phyloP scores from a whole-genome alignment of 441 rosid genomes.

The Hypseocharis bilobata region DNA sequence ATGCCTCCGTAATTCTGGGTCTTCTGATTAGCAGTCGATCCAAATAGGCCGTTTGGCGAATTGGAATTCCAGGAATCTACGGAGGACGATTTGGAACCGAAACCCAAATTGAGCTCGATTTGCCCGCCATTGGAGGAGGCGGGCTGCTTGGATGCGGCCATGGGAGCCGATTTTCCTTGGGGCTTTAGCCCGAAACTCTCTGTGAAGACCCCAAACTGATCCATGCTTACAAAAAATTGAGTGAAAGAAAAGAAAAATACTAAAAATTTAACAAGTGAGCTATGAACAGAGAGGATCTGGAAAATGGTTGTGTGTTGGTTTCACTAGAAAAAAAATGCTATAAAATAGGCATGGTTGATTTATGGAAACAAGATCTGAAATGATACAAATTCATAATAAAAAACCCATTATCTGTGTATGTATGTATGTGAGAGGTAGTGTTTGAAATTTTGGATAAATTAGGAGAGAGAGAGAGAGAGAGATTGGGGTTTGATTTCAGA shows the following conservation, averaged over 20 bases:
- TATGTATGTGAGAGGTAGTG: no score
- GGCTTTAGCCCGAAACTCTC: slow-evolving; percentile 72
- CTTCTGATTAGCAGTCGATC: slow-evolving; percentile 21
- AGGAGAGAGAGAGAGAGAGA: no score
- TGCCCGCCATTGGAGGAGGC: slow-evolving; percentile 15
- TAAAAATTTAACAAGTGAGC: no score
- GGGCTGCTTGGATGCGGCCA: slow-evolving; percentile 52
- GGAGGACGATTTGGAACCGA: slow-evolving; percentile 23
- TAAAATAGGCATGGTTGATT: background rate
- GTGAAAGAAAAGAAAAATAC: no score
- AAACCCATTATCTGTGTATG: background rate
- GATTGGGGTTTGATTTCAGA: background rate
- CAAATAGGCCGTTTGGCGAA: slow-evolving; percentile 26
- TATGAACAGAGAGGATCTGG: background rate
- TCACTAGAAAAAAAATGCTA: background rate
- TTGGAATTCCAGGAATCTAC: slow-evolving; percentile 28
- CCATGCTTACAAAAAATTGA: slow-evolving; percentile 34
- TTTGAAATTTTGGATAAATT: no score
- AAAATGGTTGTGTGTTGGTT: no score
- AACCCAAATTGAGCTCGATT: slow-evolving; percentile 19
- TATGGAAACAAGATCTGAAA: background rate
- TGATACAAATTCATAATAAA: background rate
- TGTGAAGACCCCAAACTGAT: slow-evolving; percentile 74
- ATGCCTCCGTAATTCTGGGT: slow-evolving; percentile 26
- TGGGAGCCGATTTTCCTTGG: slow-evolving; percentile 81